These are phyloP conservation scores for Cucurbita argyrosperma DNA, from an alignment of 306 rosid species.

Conservation along the genomic window DNA sequence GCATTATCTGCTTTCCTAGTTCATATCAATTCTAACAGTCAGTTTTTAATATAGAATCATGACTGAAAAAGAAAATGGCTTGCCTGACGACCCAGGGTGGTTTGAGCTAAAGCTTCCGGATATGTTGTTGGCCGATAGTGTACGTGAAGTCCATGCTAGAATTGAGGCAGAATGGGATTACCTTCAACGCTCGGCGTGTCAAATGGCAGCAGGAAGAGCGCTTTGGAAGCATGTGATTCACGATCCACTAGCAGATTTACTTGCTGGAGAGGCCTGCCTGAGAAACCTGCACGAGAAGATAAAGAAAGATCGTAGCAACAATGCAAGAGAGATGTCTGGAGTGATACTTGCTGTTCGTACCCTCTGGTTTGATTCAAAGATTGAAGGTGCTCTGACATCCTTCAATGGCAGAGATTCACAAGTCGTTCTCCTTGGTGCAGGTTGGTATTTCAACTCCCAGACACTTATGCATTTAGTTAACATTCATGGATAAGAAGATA, in stretches of 20 bases:
- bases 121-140: slow-evolving; percentile 32
- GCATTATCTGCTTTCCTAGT: slow-evolving; percentile 35
- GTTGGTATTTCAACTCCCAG: slow-evolving; percentile 22
- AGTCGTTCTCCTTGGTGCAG: slow-evolving; percentile 93
- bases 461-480: slow-evolving; percentile 5
- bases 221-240: slow-evolving; percentile 78
- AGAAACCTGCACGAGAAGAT: slow-evolving; percentile 78
- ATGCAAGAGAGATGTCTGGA: slow-evolving; percentile 77
- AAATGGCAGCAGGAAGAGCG: slow-evolving; percentile 93
- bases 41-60: slow-evolving; percentile 22
- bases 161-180: slow-evolving; percentile 74
- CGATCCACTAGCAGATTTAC: slow-evolving; percentile 67
- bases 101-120: slow-evolving; percentile 71
- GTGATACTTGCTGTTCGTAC: slow-evolving; percentile 86
- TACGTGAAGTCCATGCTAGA: slow-evolving; percentile 51
- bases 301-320: slow-evolving; percentile 57
- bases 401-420: slow-evolving; percentile 45
- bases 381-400: slow-evolving; percentile 51
- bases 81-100: slow-evolving; percentile 36
- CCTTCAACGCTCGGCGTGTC: slow-evolving; percentile 73
- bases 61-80: slow-evolving; percentile 48
- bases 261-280: slow-evolving; percentile 73
- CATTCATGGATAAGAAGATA: not conserved
- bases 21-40: slow-evolving; percentile 14
- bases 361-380: slow-evolving; percentile 79